Evolutionary conservation across 495 filamentous ascomycete genomes (phyloP).

Genomic region (Penicillium daleae): DNA sequence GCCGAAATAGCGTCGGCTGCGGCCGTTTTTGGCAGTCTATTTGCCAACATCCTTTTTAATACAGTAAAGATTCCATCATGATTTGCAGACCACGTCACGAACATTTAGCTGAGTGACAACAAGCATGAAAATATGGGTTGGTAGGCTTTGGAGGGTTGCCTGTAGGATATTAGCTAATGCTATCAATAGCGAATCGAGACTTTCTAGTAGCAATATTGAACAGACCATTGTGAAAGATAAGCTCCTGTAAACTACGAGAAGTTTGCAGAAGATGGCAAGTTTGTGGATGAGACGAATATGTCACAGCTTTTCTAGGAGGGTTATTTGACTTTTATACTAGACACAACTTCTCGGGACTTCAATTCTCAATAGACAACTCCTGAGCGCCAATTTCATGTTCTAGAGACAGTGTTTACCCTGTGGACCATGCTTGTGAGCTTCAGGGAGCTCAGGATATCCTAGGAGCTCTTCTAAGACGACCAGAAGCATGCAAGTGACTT

Average conservation of each 20-base stretch:
- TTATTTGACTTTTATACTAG: background rate
- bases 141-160: constrained; percentile 1
- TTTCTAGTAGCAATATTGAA: background rate
- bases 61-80: background rate
- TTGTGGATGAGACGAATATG: background rate
- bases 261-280: background rate
- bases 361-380: background rate
- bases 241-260: background rate
- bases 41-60: no score
- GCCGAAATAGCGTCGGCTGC: no score
- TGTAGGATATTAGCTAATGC: background rate
- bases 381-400: background rate
- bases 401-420: background rate
- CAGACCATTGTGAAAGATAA: constrained; percentile 1
- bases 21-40: no score
- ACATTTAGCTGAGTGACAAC: background rate
- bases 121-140: background rate
- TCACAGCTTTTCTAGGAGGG: background rate
- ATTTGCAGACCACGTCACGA: background rate
- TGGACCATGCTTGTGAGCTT: background rate
- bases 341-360: background rate
- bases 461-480: background rate
- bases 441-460: background rate
- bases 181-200: background rate
- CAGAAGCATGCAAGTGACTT: background rate